Percentiles rank a stretch among this genome's conserved stretches.
These are phyloP conservation scores for Carpinus fangiana DNA, from an alignment of 306 rosid genomes.

Conservation along the genomic window DNA sequence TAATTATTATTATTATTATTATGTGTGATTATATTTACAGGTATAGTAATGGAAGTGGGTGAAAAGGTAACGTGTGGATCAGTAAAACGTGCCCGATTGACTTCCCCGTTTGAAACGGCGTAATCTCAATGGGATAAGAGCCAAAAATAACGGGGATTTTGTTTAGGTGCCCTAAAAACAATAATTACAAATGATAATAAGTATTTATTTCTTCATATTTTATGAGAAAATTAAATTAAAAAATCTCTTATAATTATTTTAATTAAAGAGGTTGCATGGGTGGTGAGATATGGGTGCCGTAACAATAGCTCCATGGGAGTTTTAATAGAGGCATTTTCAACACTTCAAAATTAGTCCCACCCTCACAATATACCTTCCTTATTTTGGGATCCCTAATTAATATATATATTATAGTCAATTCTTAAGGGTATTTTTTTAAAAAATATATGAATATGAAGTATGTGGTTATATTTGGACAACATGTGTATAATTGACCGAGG, in stretches of 20 bases:
- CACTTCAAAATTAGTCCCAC: slow-evolving; percentile 4
- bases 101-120: slow-evolving; percentile 28
- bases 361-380: background rate
- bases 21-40: background rate
- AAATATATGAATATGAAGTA: background rate
- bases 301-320: slow-evolving; percentile 27
- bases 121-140: background rate
- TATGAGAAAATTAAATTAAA: too few species aligned
- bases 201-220: too few species aligned
- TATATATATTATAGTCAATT: too few species aligned
- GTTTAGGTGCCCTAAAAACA: too few species aligned
- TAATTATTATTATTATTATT: background rate
- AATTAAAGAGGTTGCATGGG: background rate
- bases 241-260: too few species aligned
- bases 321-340: slow-evolving; percentile 13
- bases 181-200: too few species aligned
- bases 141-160: slow-evolving; percentile 6
- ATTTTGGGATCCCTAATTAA: background rate
- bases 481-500: background rate
- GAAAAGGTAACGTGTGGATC: slow-evolving; percentile 7
- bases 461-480: background rate
- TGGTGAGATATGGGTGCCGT: slow-evolving; percentile 29
- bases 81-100: slow-evolving; percentile 18
- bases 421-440: background rate
- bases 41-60: background rate